These are phyloP conservation scores for Mangifera indica DNA, from an alignment of 345 rosid genomes.

Conservation along the genomic window DNA sequence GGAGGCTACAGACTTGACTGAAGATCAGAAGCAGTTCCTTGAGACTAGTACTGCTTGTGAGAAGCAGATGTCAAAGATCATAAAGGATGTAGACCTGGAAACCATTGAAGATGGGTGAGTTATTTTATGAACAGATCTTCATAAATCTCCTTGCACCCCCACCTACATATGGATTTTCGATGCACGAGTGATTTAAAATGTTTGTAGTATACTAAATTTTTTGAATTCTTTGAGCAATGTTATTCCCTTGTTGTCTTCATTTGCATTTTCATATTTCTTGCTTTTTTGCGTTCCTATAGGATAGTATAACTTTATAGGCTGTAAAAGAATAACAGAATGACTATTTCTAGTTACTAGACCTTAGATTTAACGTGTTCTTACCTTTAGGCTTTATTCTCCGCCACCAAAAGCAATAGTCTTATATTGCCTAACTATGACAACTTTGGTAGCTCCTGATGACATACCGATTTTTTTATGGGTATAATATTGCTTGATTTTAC, in stretches of 20 bases:
- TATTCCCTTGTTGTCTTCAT: neutral
- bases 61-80: slow-evolving; percentile 73
- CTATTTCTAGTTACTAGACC: neutral
- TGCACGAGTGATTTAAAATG: neutral
- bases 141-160: no score
- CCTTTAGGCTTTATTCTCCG: neutral
- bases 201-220: neutral
- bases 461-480: neutral
- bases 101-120: slow-evolving; percentile 79
- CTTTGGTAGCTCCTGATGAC: neutral
- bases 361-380: neutral
- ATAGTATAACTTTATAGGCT: neutral
- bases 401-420: neutral
- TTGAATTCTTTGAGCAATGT: slow-evolving; percentile 1
- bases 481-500: neutral
- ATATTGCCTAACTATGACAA: neutral
- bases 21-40: slow-evolving; percentile 85
- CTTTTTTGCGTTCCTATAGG: neutral
- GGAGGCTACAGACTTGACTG: slow-evolving; percentile 66
- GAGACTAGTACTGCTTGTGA: slow-evolving; percentile 86
- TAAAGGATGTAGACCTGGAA: slow-evolving; percentile 62
- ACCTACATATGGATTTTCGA: neutral
- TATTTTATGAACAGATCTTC: slow-evolving; percentile 3
- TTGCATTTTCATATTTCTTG: neutral
- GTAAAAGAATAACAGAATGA: neutral